Evolutionary conservation across 768 basidiomycete species (phyloP).

Genomic region (Russula abietina): DNA sequence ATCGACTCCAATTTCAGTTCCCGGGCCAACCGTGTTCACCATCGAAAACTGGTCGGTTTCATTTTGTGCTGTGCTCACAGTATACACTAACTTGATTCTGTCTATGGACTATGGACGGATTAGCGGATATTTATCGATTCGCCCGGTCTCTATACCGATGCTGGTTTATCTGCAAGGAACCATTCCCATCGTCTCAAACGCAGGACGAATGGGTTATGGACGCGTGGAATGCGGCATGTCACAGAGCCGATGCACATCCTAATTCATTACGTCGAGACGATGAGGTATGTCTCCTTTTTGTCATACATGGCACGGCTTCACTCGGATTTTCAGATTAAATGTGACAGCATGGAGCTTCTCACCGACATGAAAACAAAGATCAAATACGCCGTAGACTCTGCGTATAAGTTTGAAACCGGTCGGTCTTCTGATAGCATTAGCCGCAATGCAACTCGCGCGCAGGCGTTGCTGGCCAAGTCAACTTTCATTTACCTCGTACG

Average conservation of each 20-base stretch:
- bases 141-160: background rate
- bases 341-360: background rate
- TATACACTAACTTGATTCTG: background rate
- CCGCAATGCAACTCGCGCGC: background rate
- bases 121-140: background rate
- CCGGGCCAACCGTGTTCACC: background rate
- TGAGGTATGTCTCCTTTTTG: background rate
- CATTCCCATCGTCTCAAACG: background rate
- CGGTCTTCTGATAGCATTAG: slow-evolving; percentile 4
- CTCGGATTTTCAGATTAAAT: background rate
- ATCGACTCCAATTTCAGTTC: background rate
- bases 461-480: background rate
- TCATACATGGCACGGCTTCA: background rate
- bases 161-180: slow-evolving; percentile 8
- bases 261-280: background rate
- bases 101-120: background rate
- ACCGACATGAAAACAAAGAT: background rate
- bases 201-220: background rate
- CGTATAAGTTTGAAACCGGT: slow-evolving; percentile 10
- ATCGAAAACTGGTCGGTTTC: background rate
- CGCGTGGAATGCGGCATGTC: slow-evolving; percentile 6
- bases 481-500: slow-evolving; percentile 8
- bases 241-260: background rate
- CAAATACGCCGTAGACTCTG: background rate
- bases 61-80: too few species aligned